A percentile compares a stretch with the other conserved stretches of the same genome.
Evolutionary conservation across 371 early-diverging fungal genomes (phyloP).

Genomic region (Coelomomyces lativittatus): DNA sequence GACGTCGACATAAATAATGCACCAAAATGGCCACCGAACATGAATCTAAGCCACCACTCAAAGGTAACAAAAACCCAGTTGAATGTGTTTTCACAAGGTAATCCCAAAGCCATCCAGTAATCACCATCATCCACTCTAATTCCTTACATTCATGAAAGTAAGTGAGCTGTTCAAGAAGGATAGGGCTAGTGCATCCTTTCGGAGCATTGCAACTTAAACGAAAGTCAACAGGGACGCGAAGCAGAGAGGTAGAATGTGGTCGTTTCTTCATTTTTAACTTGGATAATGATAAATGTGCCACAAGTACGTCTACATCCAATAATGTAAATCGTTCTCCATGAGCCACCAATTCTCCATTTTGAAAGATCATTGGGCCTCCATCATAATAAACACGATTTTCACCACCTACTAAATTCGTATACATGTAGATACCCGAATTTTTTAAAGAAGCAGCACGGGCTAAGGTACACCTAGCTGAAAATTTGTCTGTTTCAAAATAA

Average conservation of each 20-base stretch:
- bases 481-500: slow-evolving; percentile 1
- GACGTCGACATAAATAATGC: slow-evolving; percentile 68
- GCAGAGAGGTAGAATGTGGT: slow-evolving; percentile 81
- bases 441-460: slow-evolving; percentile 1
- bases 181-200: slow-evolving; percentile 34
- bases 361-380: slow-evolving; percentile 71
- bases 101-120: slow-evolving; percentile 99
- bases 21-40: slow-evolving; percentile 84
- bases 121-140: too few relatives aligned
- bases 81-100: slow-evolving; percentile 76
- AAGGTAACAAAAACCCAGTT: slow-evolving; percentile 80
- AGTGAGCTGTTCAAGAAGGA: too few relatives aligned
- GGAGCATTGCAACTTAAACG: slow-evolving; percentile 66
- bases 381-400: slow-evolving; percentile 96
- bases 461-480: neutral
- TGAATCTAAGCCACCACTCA: slow-evolving; percentile 93
- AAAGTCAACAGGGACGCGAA: slow-evolving; percentile 40
- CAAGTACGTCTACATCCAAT: slow-evolving; percentile 80
- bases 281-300: too few relatives aligned
- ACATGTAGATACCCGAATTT: slow-evolving; percentile 83
- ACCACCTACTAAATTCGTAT: slow-evolving; percentile 91
- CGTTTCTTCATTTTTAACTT: too few relatives aligned
- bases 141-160: too few relatives aligned
- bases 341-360: slow-evolving; percentile 75
- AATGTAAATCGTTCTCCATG: slow-evolving; percentile 85